phyloP scores from a whole-genome alignment of 108 stramenopile species.

The Cylindrotheca closterium region DNA sequence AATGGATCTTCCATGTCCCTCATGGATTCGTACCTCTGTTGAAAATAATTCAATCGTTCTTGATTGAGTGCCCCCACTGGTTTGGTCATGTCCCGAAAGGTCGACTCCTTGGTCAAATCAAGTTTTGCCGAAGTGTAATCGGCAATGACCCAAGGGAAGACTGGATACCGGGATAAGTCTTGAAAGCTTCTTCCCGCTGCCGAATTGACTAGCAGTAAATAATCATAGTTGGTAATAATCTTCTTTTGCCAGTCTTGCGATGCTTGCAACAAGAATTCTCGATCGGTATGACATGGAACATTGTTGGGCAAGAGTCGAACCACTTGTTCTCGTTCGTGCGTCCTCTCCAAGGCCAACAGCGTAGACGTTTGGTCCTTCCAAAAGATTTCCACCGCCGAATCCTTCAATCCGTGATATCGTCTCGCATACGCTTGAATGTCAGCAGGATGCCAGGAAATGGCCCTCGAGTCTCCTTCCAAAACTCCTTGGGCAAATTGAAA shows the following conservation, averaged over 20 bases:
- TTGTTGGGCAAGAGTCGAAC: constrained; percentile 51
- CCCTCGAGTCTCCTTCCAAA: constrained; percentile 24
- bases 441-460: constrained; percentile 36
- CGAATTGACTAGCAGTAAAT: constrained; percentile 92
- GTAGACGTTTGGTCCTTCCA: constrained; percentile 57
- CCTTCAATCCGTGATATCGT: constrained; percentile 74
- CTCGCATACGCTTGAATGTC: constrained; percentile 71
- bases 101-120: constrained; percentile 55
- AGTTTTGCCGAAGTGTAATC: constrained; percentile 76
- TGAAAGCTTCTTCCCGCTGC: constrained; percentile 92
- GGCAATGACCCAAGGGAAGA: constrained; percentile 96
- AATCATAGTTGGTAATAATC: constrained; percentile 89
- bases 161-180: constrained; percentile 97
- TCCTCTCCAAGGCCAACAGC: constrained; percentile 66
- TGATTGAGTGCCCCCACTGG: constrained; percentile 95
- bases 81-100: constrained; percentile 92
- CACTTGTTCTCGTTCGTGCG: constrained; percentile 71
- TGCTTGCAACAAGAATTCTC: constrained; percentile 69
- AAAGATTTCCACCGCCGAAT: constrained; percentile 78
- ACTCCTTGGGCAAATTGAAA: constrained; percentile 64
- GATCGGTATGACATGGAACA: constrained; percentile 73
- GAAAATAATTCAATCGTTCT: constrained; percentile 85
- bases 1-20: constrained; percentile 73
- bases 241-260: constrained; percentile 62
- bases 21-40: constrained; percentile 80